Base-by-base conservation (phyloP, 2,329 filamentous ascomycete species). In the Curvularia lunata region DNA sequence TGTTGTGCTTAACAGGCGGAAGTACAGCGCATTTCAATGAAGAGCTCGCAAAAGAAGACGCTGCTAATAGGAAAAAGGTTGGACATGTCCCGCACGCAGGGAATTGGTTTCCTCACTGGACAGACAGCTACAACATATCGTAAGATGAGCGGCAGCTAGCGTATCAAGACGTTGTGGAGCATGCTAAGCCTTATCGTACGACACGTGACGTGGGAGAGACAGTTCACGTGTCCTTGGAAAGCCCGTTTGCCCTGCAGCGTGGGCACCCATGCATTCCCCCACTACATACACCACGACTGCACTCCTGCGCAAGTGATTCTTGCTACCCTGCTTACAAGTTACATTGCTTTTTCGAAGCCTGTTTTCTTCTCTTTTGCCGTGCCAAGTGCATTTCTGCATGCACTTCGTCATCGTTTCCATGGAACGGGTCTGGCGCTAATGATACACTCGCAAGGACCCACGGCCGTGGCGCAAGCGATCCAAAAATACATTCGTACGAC, bases 401-500 rank as follows among this genome's bases (percentile, higher is more conserved):
- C n/a, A 46, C 42, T 16, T 10, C 42, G 42, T 30, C 42, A 18
- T 30, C 6, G n/a, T 45, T 9, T 18, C 42, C n/a, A 46, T 12
- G 42, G 42, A 16, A 27, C 25, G n/a, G 13, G 27, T 19, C 8
- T 13, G 8, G n/a, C 42, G 42, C 42, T 46, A 30, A 12, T 28
- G 10, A 30, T 16, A 5, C 25, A 25, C 42, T 13, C 25, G 23
- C 21, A 28, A n/a, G 9, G 42, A 46, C 42, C 30, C 19, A 25
- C 30, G 10, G 27, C 19, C 19, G 19, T 38, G 19, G 46, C 46
- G 46, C 46, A 38, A 38, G 32, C 30, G 46, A 34, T 21, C 46
- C 30, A 37, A 48, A 48, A 37, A 48, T 48, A 48, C 21, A 18
- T 48, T 37, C 46, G 19, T 48, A 23, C 23, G 13, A 37, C 46